Evolutionary conservation across 257 asterid species (phyloP).

Genomic region (Fraxinus pennsylvanica): DNA sequence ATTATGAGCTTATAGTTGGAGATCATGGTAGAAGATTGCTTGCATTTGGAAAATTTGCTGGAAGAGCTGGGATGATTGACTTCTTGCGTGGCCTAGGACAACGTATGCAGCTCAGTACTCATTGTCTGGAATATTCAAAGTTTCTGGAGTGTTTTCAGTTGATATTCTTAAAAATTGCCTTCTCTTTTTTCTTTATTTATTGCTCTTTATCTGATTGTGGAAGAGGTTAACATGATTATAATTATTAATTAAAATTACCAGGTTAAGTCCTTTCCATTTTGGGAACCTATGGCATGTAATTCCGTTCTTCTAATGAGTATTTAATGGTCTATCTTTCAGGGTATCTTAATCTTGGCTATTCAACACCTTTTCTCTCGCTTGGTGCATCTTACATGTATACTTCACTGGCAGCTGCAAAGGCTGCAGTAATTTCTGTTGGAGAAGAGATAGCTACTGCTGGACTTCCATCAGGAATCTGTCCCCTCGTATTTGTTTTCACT

Average conservation of each 20-base stretch:
- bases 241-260: background rate
- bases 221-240: background rate
- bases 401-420: conserved; percentile 93
- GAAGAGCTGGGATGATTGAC: conserved; percentile 92
- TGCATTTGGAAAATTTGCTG: conserved; percentile 94
- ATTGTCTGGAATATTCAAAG: conserved; percentile 4
- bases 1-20: conserved; percentile 91
- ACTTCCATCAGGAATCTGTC: conserved; percentile 80
- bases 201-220: background rate
- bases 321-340: conserved; percentile 47
- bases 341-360: conserved; percentile 86
- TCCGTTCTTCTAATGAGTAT: background rate
- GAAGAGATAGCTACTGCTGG: conserved; percentile 96
- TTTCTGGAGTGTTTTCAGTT: background rate
- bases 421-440: conserved; percentile 91
- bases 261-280: background rate
- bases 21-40: conserved; percentile 82
- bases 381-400: conserved; percentile 94
- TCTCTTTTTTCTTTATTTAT: background rate
- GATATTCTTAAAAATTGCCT: background rate
- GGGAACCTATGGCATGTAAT: conserved; percentile 2
- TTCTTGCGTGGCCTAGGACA: conserved; percentile 82
- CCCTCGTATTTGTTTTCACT: conserved; percentile 86
- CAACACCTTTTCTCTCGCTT: conserved; percentile 89
- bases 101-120: conserved; percentile 43